phyloP scores from a whole-genome alignment of 2,329 filamentous ascomycete genomes.

The Capronia americana region DNA sequence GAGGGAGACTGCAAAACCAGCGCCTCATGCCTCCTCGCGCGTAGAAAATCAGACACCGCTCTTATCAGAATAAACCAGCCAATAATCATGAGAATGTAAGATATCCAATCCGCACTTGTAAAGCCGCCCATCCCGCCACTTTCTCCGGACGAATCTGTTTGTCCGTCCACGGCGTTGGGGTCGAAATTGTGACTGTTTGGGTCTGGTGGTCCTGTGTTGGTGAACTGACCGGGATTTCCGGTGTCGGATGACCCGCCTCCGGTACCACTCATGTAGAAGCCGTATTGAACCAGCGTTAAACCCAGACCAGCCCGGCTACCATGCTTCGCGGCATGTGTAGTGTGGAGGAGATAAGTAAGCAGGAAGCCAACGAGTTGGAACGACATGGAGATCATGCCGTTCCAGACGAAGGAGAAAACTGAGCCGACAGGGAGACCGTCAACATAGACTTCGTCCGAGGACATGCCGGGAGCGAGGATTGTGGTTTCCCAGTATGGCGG shows the following conservation, averaged over 20 bases:
- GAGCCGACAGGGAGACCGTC: conserved; percentile 92
- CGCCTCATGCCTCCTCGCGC: conserved; percentile 87
- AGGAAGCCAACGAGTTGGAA: conserved; percentile 98
- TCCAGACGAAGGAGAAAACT: conserved; percentile 79
- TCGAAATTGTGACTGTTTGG: conserved; percentile 92
- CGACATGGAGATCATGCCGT: conserved; percentile 92
- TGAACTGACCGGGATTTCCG: conserved; percentile 51
- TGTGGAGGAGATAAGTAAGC: conserved; percentile 96
- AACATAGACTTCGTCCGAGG: conserved; percentile 94
- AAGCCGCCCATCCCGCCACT: conserved; percentile 31
- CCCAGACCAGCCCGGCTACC: conserved; percentile 92
- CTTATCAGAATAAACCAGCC: conserved; percentile 98
- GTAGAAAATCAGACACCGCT: conserved; percentile 88
- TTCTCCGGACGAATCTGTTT: conserved; percentile 12
- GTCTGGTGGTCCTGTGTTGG: conserved; percentile 73
- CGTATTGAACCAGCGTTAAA: conserved; percentile 94
- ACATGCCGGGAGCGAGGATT: conserved; percentile 88
- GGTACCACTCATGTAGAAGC: conserved; percentile 87
- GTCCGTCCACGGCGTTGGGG: conserved; percentile 65
- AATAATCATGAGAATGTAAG: conserved; percentile 92
- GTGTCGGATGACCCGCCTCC: conserved; percentile 58
- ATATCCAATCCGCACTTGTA: conserved; percentile 72
- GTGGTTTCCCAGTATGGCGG: conserved; percentile 99
- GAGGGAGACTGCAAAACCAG: conserved; percentile 92
- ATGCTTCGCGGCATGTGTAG: conserved; percentile 97